Base-by-base conservation (phyloP, 768 basidiomycete species). In the Rhizopogon roseolus region DNA sequence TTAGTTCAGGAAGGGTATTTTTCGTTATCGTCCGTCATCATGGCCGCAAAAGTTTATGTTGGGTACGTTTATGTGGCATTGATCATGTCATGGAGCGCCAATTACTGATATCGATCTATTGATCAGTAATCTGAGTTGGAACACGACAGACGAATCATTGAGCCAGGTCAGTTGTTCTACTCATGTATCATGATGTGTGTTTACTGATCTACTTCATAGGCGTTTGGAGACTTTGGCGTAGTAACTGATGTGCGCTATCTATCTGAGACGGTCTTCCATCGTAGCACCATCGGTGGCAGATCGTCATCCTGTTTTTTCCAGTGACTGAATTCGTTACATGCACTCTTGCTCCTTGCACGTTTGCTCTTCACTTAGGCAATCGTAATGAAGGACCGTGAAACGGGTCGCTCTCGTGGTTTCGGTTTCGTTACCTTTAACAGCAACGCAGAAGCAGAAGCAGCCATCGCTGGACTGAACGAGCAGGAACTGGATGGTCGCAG, bases 381-480 rank as follows among this genome's bases (percentile, higher is more conserved):
- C 53, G 69, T 70, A 53, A 71, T 72, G 69, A 67, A 71, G 64
- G 81, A 82, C 67, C 76, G 79, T 54, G 81, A 81, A 58, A 81
- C 81, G 46, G 78, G 78, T 53, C 77, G 81, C 57, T 80, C 78
- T 53, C 73, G 81, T 60, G 80, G 80, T 57, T 81, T 81, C 67
- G 80, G 79, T 54, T 81, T 81, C 59, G 80, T 81, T 58, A 78
- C 74, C 40, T 74, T 66, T 40, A 17, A n/a, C 43, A 42, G 45
- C 53, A 2, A 29, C 3, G 41, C 43, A 0, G 71, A 80, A 60
- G 80, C 80, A 53, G 54, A 80, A 1, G 65, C 67, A 53, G 79
- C 80, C 37, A 80, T 82, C 62, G 8, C 25, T 6, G 64, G 49
- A 42, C 61, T 81, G 65, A 66, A 82, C 64, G 81, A 82, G 6